Base-by-base conservation (phyloP, 805 yeast genomes). In the Kodamaea kakaduensis region DNA sequence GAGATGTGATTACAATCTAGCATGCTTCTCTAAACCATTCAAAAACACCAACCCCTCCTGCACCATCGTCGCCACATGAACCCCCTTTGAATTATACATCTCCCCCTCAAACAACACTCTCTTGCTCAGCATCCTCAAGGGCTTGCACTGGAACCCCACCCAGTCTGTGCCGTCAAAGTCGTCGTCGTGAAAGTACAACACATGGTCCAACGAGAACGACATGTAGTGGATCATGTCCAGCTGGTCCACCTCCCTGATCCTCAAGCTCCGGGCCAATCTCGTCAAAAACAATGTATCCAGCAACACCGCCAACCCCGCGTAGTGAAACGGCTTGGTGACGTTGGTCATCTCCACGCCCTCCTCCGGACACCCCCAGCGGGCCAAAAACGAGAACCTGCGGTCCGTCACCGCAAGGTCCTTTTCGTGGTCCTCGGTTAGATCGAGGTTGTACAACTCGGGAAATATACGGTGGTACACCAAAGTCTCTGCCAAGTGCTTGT, bases 161-260 rank as follows among this genome's bases (percentile, higher is more conserved):
- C 81, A 80, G 25, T 75, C 65, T 27, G 68, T 61, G 2, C 65
- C 59, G 26, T 67, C 59, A 40, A 76, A 67, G 36, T 71, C 76
- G 12, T 58, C 56, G 58, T 68, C 73, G 50, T 80, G 85, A 61
- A 82, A 79, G 52, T 78, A 78, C 20, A 84, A 69, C 0, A 78
- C 58, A 50, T 82, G 88, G 45, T 81, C 88, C 43, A 82, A 54
- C 15, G 84, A 76, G 3, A 78, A 80, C 10, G 78, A 71, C 43
- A 75, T 69, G 23, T 65, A 67, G 32, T 55, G 58, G 10, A 47
- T 45, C 15, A 41, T 30, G 10, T 52, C 43, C 13, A 36, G 32
- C 28, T 48, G 36, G 38, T 55, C 51, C 13, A 51, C 44, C 14
- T 36, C 69, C 26, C 69, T 54, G 34, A 73, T 34, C 4, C 65